Percentiles rank a stretch among this genome's conserved stretches.
Conservation (phyloP, 768 basidiomycete genomes). For the Phlebiopsis gigantea region DNA sequence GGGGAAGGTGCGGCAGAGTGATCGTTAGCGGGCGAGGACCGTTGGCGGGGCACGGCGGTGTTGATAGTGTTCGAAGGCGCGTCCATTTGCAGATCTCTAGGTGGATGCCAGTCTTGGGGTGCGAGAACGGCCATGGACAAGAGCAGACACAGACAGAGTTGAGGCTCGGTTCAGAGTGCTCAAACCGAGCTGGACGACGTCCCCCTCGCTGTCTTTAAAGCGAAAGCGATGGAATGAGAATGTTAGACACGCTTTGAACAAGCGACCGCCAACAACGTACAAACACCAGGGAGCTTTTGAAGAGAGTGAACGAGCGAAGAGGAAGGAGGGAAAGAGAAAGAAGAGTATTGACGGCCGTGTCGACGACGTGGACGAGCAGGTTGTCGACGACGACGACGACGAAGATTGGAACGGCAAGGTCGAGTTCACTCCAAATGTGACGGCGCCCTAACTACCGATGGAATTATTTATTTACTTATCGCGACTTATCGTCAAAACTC, state of each 20-base stretch:
- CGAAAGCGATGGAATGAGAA: slow-evolving; percentile 10
- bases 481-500: not conserved
- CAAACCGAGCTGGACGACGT: slow-evolving; percentile 8
- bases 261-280: slow-evolving; percentile 15
- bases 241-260: slow-evolving; percentile 18
- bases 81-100: slow-evolving; percentile 64
- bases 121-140: slow-evolving; percentile 74
- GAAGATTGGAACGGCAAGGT: slow-evolving; percentile 14
- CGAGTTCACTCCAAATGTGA: slow-evolving; percentile 1
- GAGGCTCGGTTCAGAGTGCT: not conserved
- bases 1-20: slow-evolving; percentile 26
- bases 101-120: slow-evolving; percentile 68
- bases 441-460: slow-evolving; percentile 13
- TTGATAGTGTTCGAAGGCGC: slow-evolving; percentile 36
- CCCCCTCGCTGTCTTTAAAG: slow-evolving; percentile 9
- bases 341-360: slow-evolving; percentile 10
- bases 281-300: slow-evolving; percentile 21
- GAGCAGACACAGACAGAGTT: slow-evolving; percentile 12
- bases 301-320: slow-evolving; percentile 17
- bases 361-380: slow-evolving; percentile 12
- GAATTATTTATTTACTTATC: slow-evolving; percentile 10
- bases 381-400: slow-evolving; percentile 18
- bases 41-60: slow-evolving; percentile 43
- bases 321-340: slow-evolving; percentile 13
- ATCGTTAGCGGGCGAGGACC: slow-evolving; percentile 58